Evolutionary conservation across 805 yeast species (phyloP), one percentile per base, ranked within the genome.

Genomic region (Barnettozyma pratensis): DNA sequence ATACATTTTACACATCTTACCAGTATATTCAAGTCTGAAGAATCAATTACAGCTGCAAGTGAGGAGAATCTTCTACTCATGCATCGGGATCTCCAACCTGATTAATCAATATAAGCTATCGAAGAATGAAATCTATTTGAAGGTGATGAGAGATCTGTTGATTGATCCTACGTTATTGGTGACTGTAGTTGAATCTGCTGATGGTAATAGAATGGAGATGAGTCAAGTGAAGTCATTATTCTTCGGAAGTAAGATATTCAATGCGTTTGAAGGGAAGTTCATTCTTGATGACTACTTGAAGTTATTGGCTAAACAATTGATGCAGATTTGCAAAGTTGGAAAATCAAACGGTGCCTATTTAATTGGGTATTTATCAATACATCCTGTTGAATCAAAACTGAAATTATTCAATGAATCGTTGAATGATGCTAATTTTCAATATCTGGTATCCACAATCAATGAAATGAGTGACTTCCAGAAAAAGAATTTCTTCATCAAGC

Each of bases 241-340:
- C 31, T 58, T 60, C 41, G 64, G 65, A 7, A 56, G 63, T 28
- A 60, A 52, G 46, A 51, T 61, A 3, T 57, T 53, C 26, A 52
- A 60, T 7, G 29, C 55, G 0, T 59, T 59, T 35, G 56, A 59
- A 39, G 63, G 62, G 0, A 50, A 54, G 11, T 14, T 60, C 12
- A 42, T 29, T 0, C 36, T 61, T n/a, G 48, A 47, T 9, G 44
- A 39, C 0, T 61, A 58, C 39, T 39, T 58, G n/a, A 12, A 19
- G 5, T 26, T 61, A 0, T 7, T 57, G 6, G 43, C 43, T 1
- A 39, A 42, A 8, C 64, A 61, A 31, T 41, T 59, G 7, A 27
- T 61, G 2, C 53, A 54, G 11, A 44, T 49, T 1, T 48, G 49
- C 26, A 46, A 39, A 37, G 25, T 31, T 7, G 41, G 36, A 3